Base-by-base conservation (phyloP, 495 filamentous ascomycete genomes). In the Penicillium argentinense region DNA sequence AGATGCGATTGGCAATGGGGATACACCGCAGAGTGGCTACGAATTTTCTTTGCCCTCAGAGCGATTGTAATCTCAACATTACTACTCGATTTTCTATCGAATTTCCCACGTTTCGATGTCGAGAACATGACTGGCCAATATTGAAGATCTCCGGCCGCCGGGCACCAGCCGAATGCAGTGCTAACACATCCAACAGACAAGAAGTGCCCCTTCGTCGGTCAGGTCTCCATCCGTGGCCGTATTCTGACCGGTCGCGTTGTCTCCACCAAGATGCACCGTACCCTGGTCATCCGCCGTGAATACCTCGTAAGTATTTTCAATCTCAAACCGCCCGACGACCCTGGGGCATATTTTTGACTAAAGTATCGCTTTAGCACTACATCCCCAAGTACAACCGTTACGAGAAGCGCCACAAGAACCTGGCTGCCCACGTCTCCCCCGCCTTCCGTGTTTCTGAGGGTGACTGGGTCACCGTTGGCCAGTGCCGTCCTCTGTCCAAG, bases 351-450 rank as follows among this genome's bases (percentile, higher is more conserved):
- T n/a, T n/a, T n/a, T n/a, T n/a, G n/a, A n/a, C n/a, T n/a, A n/a
- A n/a, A n/a, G n/a, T n/a, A n/a, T n/a, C n/a, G n/a, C n/a, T n/a
- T n/a, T n/a, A n/a, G n/a, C n/a, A n/a, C n/a, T n/a, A n/a, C n/a
- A n/a, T n/a, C n/a, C n/a, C n/a, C n/a, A n/a, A n/a, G n/a, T 97
- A 97, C 83, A 78, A 87, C 69, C 85, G 93, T 83, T 99, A 99
- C 77, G 95, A 99, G 88, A 97, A 95, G 83, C 81, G 93, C 66
- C 93, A 99, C 85, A 97, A 95, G 87, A 99, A 99, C 84, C 79
- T 99, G 33, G 87, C 93, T 59, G 95, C 92, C 53, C 93, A 99
- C 82, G 93, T 97, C 53, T 96, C 90, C 47, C 93, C 93, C 62
- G 92, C 92, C 72, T 99, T 99, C 88, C 93, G 93, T 93, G 90